These are phyloP conservation scores for Vitis riparia DNA, from an alignment of 164 flowering plant genomes.

Conservation along the genomic window DNA sequence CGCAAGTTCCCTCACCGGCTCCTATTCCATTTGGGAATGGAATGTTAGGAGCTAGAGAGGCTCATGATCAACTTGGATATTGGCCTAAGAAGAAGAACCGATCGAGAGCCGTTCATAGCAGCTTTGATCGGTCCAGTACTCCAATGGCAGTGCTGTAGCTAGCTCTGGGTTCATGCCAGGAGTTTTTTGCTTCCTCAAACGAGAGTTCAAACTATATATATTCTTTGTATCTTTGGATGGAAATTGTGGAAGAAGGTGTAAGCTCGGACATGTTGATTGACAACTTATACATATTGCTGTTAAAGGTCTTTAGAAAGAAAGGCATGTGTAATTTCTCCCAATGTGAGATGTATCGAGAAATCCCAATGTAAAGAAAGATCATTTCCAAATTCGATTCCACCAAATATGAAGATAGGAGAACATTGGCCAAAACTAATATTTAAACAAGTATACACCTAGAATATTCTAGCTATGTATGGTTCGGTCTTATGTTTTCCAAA, in stretches of 20 bases:
- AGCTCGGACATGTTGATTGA: background rate
- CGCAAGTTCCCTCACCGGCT: background rate
- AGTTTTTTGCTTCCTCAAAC: slow-evolving; percentile 1
- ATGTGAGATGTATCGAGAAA: too few species aligned
- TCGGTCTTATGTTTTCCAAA: too few species aligned
- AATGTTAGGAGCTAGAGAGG: slow-evolving; percentile 7
- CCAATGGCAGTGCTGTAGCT: slow-evolving; percentile 38
- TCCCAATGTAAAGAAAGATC: too few species aligned
- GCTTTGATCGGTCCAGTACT: slow-evolving; percentile 31
- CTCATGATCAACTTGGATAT: background rate
- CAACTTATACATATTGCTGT: too few species aligned
- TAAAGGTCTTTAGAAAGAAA: too few species aligned
- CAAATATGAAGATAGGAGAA: too few species aligned
- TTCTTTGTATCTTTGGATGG: background rate
- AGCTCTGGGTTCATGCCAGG: background rate
- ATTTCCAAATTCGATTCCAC: too few species aligned
- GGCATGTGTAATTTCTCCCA: too few species aligned
- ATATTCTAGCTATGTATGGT: too few species aligned
- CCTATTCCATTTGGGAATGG: background rate
- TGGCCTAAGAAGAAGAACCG: slow-evolving; percentile 17
- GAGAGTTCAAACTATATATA: background rate
- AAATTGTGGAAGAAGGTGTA: background rate
- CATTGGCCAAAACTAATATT: too few species aligned
- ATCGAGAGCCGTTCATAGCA: slow-evolving; percentile 15
- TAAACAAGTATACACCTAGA: too few species aligned